Evolutionary conservation across 345 rosid genomes (phyloP), one percentile per base, ranked within the genome.

Genomic region (Pugionium dolabratum): DNA sequence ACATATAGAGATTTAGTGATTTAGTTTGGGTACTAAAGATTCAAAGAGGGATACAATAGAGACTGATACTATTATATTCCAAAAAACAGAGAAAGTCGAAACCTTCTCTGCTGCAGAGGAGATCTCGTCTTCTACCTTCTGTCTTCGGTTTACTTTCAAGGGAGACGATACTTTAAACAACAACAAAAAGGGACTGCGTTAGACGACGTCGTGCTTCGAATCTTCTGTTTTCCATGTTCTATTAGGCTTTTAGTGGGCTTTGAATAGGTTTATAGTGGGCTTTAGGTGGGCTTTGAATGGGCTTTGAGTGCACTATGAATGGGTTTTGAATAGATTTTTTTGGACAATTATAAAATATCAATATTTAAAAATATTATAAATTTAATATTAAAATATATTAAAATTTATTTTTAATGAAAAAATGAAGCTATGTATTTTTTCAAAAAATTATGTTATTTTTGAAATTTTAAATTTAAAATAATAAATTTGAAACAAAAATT

Each of bases 121-220:
- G 59, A 42, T 36, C 35, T 45, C 68, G 62, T 54, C 62, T 53
- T 62, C 49, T 4, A 30, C 39, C 68, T 52, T 25, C 36, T 44
- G 59, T 35, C 41, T 60, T 64, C 68, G 2, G 11, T n/a, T 67
- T 31, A n/a, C 9, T 7, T 49, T 33, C 49, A 18, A 18, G 18
- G 18, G 18, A 18, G 18, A 18, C 18, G 18, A 18, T 18, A 18
- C 18, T 18, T 18, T 18, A 18, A 18, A 18, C 18, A 18, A 18
- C 18, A 18, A 18, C 18, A 18, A 18, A 18, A 18, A 18, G 18
- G 18, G 18, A 18, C 18, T 30, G 49, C 25, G 3, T 32, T 0
- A 28, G 2, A 41, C 59, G 60, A 8, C 43, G 40, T 9, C 73
- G 46, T 47, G 1, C 1, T 37, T 1, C 0, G 18, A 46, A 34